These are phyloP conservation scores for Boletus patriciae DNA, from an alignment of 768 basidiomycete species.

Conservation along the genomic window DNA sequence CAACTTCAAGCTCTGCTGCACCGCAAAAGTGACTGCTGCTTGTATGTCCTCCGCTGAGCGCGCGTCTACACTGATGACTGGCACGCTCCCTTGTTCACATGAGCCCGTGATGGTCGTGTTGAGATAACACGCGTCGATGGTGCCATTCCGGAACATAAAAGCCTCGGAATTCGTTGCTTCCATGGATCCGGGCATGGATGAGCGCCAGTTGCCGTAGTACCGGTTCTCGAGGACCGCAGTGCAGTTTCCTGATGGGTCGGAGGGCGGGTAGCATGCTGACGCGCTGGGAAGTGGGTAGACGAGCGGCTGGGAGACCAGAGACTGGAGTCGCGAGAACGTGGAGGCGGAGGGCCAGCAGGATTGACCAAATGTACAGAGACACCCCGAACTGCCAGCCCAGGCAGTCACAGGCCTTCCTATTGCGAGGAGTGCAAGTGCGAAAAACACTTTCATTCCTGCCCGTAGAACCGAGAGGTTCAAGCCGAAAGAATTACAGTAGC, in stretches of 20 bases:
- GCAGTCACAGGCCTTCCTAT: background rate
- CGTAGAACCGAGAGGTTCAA: too few relatives aligned
- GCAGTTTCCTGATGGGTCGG: conserved; percentile 39
- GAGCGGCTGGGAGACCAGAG: conserved; percentile 17
- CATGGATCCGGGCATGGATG: conserved; percentile 42
- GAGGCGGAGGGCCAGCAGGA: conserved; percentile 20
- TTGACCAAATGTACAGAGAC: conserved; percentile 19
- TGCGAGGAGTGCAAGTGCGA: background rate
- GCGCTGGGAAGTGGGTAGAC: conserved; percentile 12
- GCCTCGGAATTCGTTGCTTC: conserved; percentile 36
- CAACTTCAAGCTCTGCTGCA: conserved; percentile 21
- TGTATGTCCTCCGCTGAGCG: conserved; percentile 27
- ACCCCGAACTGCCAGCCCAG: conserved; percentile 2
- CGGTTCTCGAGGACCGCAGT: conserved; percentile 29
- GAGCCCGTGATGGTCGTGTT: conserved; percentile 31
- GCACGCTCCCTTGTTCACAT: conserved; percentile 28
- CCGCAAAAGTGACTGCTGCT: conserved; percentile 25
- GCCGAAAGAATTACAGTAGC: background rate
- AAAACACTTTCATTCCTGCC: background rate
- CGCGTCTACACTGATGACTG: conserved; percentile 27
- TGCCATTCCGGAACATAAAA: conserved; percentile 42
- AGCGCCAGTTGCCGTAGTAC: conserved; percentile 41
- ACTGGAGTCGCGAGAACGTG: conserved; percentile 15
- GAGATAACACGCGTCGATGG: conserved; percentile 37
- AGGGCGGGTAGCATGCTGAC: conserved; percentile 21